phyloP scores from a whole-genome alignment of 805 yeast genomes.

The Lachancea lanzarotensis region DNA sequence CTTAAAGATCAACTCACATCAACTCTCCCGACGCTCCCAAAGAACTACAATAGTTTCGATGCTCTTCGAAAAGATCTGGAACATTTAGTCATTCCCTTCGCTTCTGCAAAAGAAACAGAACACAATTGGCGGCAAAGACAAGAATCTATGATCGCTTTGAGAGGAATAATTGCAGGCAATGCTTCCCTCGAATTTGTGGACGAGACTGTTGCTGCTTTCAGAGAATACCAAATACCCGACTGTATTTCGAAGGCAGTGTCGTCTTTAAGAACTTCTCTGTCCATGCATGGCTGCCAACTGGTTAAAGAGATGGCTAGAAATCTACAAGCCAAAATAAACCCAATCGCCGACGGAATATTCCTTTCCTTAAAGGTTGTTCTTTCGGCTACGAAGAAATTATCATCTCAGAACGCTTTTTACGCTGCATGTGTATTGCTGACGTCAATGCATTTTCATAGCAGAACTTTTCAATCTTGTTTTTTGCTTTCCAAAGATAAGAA shows the following conservation, averaged over 20 bases:
- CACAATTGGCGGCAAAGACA: slow-evolving; percentile 79
- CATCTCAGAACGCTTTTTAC: slow-evolving; percentile 33
- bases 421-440: slow-evolving; percentile 45
- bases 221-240: slow-evolving; percentile 42
- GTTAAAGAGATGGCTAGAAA: slow-evolving; percentile 52
- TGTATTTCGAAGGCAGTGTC: slow-evolving; percentile 57
- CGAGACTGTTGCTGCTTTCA: slow-evolving; percentile 31
- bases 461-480: slow-evolving; percentile 45
- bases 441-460: slow-evolving; percentile 47
- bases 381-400: slow-evolving; percentile 36
- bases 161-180: slow-evolving; percentile 59
- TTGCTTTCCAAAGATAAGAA: slow-evolving; percentile 61
- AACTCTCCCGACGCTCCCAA: not conserved
- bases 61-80: slow-evolving; percentile 26
- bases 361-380: slow-evolving; percentile 29
- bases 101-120: slow-evolving; percentile 72
- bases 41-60: slow-evolving; percentile 1
- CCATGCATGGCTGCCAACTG: slow-evolving; percentile 67
- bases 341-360: slow-evolving; percentile 32
- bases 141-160: slow-evolving; percentile 45
- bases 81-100: slow-evolving; percentile 39
- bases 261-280: slow-evolving; percentile 80
- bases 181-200: slow-evolving; percentile 34
- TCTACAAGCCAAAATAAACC: slow-evolving; percentile 26
- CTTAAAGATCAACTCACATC: slow-evolving; percentile 5